Evolutionary conservation across 148 eudicot genomes (phyloP).

Genomic region (Cornus kousa): DNA sequence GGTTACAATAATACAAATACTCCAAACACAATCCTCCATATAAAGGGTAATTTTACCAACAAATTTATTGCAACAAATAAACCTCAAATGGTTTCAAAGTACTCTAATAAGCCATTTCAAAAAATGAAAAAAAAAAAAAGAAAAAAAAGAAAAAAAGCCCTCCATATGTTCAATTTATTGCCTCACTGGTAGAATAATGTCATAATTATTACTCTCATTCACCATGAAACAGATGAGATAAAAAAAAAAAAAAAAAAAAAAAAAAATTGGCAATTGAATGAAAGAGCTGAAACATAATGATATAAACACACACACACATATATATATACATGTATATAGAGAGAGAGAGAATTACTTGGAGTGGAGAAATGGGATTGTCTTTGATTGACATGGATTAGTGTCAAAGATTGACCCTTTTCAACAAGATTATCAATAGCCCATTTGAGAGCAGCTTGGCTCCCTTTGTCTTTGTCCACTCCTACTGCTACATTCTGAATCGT

Average conservation of each 20-base stretch:
- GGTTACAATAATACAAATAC: too few species aligned
- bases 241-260: too few species aligned
- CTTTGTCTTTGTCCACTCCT: slow-evolving; percentile 72
- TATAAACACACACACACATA: too few species aligned
- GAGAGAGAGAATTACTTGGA: slow-evolving; percentile 20
- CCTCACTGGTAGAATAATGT: too few species aligned
- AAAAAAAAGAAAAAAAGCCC: background rate
- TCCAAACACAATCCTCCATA: too few species aligned
- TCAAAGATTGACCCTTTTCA: slow-evolving; percentile 41
- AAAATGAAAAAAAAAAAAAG: background rate
- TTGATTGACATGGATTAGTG: slow-evolving; percentile 61
- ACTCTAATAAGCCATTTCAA: too few species aligned
- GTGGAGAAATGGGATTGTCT: slow-evolving; percentile 16
- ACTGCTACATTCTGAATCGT: slow-evolving; percentile 38
- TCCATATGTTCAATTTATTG: background rate
- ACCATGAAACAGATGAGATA: too few species aligned
- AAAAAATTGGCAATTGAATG: background rate
- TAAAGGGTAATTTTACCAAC: background rate
- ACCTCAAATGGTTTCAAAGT: background rate
- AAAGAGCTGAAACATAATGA: background rate
- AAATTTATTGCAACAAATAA: too few species aligned
- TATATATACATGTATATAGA: background rate
- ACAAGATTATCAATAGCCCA: slow-evolving; percentile 73
- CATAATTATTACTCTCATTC: too few species aligned
- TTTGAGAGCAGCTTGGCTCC: slow-evolving; percentile 69